Conservation (phyloP, 2,329 filamentous ascomycete genomes). For the Scorias spongiosa region DNA sequence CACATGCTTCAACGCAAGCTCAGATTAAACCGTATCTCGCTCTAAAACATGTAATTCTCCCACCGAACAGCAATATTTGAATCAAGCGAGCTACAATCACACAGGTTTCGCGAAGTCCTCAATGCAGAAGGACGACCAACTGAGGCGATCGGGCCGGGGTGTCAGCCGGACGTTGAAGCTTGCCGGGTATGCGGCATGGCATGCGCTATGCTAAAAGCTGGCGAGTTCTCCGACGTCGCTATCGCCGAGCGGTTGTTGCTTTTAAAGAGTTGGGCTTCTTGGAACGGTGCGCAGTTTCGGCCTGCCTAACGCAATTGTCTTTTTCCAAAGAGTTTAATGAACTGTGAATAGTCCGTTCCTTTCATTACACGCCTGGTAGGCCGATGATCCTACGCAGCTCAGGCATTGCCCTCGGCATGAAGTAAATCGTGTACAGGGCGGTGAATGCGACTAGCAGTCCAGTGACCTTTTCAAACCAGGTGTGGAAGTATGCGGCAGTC, state of each 20-base stretch:
- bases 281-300: neutral
- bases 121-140: neutral
- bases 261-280: neutral
- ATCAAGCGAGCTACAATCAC: neutral
- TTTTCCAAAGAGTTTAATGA: no score
- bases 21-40: no score
- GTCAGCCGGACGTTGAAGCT: neutral
- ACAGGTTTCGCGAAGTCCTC: neutral
- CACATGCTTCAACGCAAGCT: no score
- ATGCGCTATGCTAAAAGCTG: neutral
- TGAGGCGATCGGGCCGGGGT: neutral
- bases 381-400: constrained; percentile 27
- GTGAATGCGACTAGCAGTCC: constrained; percentile 33
- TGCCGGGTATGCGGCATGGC: neutral
- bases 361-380: constrained; percentile 26
- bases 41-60: neutral
- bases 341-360: no score
- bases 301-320: neutral
- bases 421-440: constrained; percentile 32
- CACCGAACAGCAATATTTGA: neutral
- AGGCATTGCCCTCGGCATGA: constrained; percentile 30
- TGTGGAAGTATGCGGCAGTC: constrained; percentile 98
- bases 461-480: constrained; percentile 82
- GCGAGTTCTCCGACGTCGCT: neutral
- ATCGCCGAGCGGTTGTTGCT: neutral